phyloP scores from a whole-genome alignment of 2,329 filamentous ascomycete genomes.

The Xylariaceae sp. region DNA sequence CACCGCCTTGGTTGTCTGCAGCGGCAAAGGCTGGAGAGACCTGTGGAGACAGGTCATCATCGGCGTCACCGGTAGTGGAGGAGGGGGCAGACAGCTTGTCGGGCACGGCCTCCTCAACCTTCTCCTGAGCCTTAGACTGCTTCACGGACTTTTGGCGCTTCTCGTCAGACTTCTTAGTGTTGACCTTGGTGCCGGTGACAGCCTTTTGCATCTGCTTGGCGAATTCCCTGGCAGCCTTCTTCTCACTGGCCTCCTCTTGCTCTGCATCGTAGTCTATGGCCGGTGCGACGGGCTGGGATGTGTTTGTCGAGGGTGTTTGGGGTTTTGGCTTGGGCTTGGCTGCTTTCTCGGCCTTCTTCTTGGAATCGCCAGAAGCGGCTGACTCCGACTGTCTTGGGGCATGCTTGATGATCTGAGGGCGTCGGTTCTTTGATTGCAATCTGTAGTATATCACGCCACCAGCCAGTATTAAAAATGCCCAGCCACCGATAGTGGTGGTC shows the following conservation, averaged over 20 bases:
- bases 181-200: conserved; percentile 66
- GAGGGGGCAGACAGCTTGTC: conserved; percentile 59
- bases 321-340: conserved; percentile 37
- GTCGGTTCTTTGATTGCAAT: conserved; percentile 18
- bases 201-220: conserved; percentile 69
- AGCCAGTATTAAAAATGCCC: conserved; percentile 32
- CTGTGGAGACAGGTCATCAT: conserved; percentile 74
- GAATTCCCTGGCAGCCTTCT: conserved; percentile 61
- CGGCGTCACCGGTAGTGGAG: conserved; percentile 72
- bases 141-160: conserved; percentile 69
- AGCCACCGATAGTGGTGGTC: conserved; percentile 37
- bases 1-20: conserved; percentile 59
- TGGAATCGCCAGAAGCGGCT: conserved; percentile 30
- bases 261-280: conserved; percentile 38
- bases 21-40: conserved; percentile 61
- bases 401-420: conserved; percentile 21
- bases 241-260: conserved; percentile 61
- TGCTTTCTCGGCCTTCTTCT: conserved; percentile 39
- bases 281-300: conserved; percentile 21
- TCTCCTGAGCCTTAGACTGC: conserved; percentile 56
- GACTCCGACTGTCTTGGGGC: conserved; percentile 24
- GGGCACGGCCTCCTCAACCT: conserved; percentile 39
- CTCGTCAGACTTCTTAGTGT: conserved; percentile 53
- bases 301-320: conserved; percentile 24
- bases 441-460: conserved; percentile 30